Evolutionary conservation across 2,329 filamentous ascomycete species (phyloP), one percentile per base, ranked within the genome.

Genomic region (Colletotrichum lindemuthianum): DNA sequence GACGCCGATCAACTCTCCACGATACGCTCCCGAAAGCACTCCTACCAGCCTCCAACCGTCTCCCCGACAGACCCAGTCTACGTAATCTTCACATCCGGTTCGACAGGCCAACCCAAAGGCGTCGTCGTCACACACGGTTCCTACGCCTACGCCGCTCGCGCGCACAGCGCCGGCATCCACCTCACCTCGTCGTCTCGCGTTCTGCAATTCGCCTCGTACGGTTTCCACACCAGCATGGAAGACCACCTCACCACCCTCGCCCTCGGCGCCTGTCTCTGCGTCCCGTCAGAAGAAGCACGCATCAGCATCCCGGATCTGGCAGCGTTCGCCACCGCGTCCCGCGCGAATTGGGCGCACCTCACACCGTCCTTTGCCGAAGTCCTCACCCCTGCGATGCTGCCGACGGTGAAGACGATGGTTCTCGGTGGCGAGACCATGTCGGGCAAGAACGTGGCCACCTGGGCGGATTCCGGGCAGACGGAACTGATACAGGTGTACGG

Each of bases 211-310:
- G 84, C 82, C 1, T 79, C 81, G 4, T 86, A 83, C 66, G 83
- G 82, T 1, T 85, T 86, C 33, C 84, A 88, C 47, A 78, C 82
- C 5, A 81, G 80, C 15, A 74, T 88, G 1, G 71, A 81, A 0
- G 86, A 88, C 63, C 81, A 83, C 1, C 74, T 87, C 8, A 79
- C 81, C 1, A 80, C 84, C 0, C 75, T 89, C 6, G 76, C 83
- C 9, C 74, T 80, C n/a, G 88, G 88, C n/a, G 87, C 84, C 0
- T 88, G 84, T 59, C 78, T 90, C 9, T 89, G 87, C 64, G 78
- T 89, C 0, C 86, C 88, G 0, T 80, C 81, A 8, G 76, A 82
- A 2, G 71, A 79, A 4, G 81, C 85, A 58, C 75, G 83, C 11
- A 70, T 83, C 47, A 79, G 82, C 56, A 24, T 50, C 2, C 44